Evolutionary conservation across 106 monocot genomes (phyloP), one percentile per base, ranked within the genome.

Genomic region (Cymbidium sinense): DNA sequence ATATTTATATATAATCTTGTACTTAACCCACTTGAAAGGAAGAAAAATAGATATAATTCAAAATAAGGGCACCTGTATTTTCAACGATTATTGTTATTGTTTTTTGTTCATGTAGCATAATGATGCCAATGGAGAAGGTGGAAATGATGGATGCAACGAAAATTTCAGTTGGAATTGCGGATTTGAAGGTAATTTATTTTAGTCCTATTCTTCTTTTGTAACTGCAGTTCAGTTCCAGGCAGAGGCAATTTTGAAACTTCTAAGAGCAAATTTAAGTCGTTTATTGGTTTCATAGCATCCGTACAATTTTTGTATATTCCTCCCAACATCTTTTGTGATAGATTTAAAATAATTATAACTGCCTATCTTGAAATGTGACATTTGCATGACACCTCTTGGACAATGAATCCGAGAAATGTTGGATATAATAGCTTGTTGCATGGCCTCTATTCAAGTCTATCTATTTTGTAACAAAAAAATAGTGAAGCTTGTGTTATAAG

Each of bases 111-210:
- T 85, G 21, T 74, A 99, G 99, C 95, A 95, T 70, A 99, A 99
- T 84, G 87, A 90, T 70, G 94, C 90, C 41, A 99, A 99, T 85
- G 99, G 99, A 78, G 99, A 99, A 84, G 43, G 79, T 37, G 99
- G 94, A 52, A 86, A 81, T 75, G 99, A 95, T 90, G 99, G 94
- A 84, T 69, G 90, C 87, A 95, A 99, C 85, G 98, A 94, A 75
- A 99, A 99, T 81, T 86, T 87, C 83, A 99, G 99, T 79, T 99
- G 99, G 99, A 99, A 99, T 70, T 99, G 94, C 83, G 99, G 99
- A 80, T 81, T 82, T 92, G 99, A 99, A 92, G 99, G 99, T 99
- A 87, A 76, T 62, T 51, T 15, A 61, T 43, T 43, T 50, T 33
- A 23, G 37, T 31, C 7, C 19, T 44, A 35, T 30, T 50, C 33